Conservation (phyloP, 306 rosid genomes). For the Casuarina equisetifolia region DNA sequence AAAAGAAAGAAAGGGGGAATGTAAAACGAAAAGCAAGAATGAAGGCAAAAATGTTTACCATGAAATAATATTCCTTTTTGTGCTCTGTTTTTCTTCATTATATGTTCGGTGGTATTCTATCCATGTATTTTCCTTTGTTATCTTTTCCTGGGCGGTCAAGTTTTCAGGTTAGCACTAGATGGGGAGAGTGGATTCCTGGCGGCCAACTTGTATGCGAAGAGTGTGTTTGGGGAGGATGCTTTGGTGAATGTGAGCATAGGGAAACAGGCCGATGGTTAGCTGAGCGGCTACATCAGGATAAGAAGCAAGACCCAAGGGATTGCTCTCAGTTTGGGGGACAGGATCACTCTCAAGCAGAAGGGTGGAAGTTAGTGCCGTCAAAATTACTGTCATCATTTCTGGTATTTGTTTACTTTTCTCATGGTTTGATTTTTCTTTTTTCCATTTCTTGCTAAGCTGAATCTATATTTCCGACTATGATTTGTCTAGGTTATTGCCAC, state of each 20-base stretch:
- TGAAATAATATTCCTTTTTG: not conserved
- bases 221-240: slow-evolving; percentile 98
- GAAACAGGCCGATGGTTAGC: slow-evolving; percentile 82
- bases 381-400: not conserved
- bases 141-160: slow-evolving; percentile 14
- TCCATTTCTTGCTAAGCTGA: not conserved
- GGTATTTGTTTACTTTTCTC: not conserved
- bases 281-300: slow-evolving; percentile 95
- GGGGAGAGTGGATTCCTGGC: slow-evolving; percentile 98
- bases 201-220: slow-evolving; percentile 92
- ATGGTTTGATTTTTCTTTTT: not conserved
- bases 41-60: not conserved
- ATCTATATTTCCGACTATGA: too few species aligned
- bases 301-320: slow-evolving; percentile 99
- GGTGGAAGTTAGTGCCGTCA: slow-evolving; percentile 35
- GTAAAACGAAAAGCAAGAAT: not conserved
- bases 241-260: slow-evolving; percentile 91
- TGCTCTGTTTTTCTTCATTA: not conserved
- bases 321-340: slow-evolving; percentile 96
- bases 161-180: slow-evolving; percentile 80
- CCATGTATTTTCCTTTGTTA: slow-evolving; percentile 2
- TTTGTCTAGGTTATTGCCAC: not conserved
- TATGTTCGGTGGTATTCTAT: slow-evolving; percentile 15
- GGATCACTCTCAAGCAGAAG: slow-evolving; percentile 98
- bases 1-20: not conserved